Percentiles rank a stretch among this genome's conserved stretches.
phyloP scores from a whole-genome alignment of 2,329 filamentous ascomycete genomes.

The Annulohypoxylon truncatum region DNA sequence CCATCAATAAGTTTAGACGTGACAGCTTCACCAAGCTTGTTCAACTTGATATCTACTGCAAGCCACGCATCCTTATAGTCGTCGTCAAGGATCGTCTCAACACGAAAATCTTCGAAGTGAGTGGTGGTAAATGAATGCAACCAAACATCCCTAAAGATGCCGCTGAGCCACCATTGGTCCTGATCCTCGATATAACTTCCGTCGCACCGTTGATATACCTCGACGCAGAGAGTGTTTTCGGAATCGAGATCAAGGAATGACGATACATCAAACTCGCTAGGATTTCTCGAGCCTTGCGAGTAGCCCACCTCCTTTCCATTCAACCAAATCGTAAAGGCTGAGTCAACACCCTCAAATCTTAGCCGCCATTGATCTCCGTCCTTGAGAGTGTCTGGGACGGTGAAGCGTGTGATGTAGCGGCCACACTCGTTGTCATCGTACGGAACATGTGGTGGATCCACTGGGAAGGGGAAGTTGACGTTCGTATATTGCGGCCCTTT shows the following conservation, averaged over 20 bases:
- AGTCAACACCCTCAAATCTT: conserved; percentile 80
- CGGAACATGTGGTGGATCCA: conserved; percentile 73
- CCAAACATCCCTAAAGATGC: conserved; percentile 77
- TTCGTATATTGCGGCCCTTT: conserved; percentile 72
- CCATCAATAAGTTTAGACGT: conserved; percentile 53
- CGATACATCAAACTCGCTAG: conserved; percentile 78
- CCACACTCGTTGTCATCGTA: conserved; percentile 74
- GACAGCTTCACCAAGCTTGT: conserved; percentile 48
- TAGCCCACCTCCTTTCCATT: conserved; percentile 77
- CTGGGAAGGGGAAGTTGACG: conserved; percentile 70
- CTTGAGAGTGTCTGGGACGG: conserved; percentile 58
- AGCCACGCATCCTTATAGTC: conserved; percentile 66
- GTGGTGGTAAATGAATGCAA: conserved; percentile 70
- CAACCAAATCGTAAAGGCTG: conserved; percentile 76
- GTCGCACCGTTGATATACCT: conserved; percentile 79
- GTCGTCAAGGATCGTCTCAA: conserved; percentile 67
- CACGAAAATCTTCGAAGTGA: conserved; percentile 66
- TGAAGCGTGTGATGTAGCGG: conserved; percentile 70
- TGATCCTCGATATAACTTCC: conserved; percentile 79
- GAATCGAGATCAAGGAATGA: conserved; percentile 56
- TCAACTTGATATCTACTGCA: conserved; percentile 58
- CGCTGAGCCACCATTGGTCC: conserved; percentile 76
- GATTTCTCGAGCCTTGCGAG: conserved; percentile 77
- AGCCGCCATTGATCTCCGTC: conserved; percentile 69
- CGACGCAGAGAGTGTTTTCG: conserved; percentile 70